Base-by-base conservation (phyloP, 306 rosid species). In the Macrotyloma uniflorum region DNA sequence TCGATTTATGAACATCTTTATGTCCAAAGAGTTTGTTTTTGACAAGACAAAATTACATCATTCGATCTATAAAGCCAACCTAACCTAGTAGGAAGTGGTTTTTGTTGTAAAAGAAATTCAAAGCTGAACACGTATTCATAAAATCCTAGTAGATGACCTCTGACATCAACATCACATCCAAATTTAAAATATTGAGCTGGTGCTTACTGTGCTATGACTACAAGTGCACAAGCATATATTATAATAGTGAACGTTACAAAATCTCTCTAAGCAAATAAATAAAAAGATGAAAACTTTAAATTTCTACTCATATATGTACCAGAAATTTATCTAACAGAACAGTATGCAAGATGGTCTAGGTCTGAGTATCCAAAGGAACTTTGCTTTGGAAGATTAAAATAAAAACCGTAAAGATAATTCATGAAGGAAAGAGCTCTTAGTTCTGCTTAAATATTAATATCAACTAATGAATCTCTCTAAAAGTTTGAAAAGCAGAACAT, bases 81-180 rank as follows among this genome's bases (percentile, higher is more conserved):
- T 57, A 24, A 4, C n/a, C 57, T 1, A 24, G 38, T 28, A 67
- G 33, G 20, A 43, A 7, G 15, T 8, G 35, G 13, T 7, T 45
- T 51, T 67, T 67, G 38, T 43, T 24, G 78, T 49, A 6, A 49
- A 51, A 51, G 40, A 51, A 50, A 49, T 70, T 61, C 53, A 75
- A 62, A 59, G 50, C 40, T 19, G 8, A 76, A 67, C 22, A 55
- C 72, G 9, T 20, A 2, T 22, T 43, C 53, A 66, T 32, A 42
- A 42, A 11, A 5, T 57, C 63, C 63, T 55, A 23, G 7, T 22
- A 23, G 33, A n/a, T 50, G 5, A 20, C 26, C 59, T 8, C 11
- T 24, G 22, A 53, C 28, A 19, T 53, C 13, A 53, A 53, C 59
- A 19, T 53, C 8, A 49, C 11, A 16, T 23, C 23, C 55, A 49